Percentiles rank a stretch among this genome's conserved stretches.
Evolutionary conservation across 768 basidiomycete species (phyloP).

Genomic region (Podaxis carcinomalis): DNA sequence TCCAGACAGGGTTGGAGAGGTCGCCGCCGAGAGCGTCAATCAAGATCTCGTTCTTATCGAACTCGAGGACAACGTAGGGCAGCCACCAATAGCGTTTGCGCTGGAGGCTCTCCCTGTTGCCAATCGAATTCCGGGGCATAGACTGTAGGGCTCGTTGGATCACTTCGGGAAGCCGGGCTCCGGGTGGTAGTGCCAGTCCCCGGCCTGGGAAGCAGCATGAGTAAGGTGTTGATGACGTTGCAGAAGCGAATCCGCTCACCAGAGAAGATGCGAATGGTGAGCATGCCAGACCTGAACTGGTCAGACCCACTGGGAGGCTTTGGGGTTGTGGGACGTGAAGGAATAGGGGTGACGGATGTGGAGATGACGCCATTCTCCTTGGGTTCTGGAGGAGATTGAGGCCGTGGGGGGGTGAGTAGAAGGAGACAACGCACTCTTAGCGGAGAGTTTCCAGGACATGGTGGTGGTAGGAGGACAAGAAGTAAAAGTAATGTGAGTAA

Average conservation of each 20-base stretch:
- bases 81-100: conserved; percentile 95
- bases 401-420: conserved; percentile 2
- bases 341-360: conserved; percentile 77
- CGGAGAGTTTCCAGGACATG: conserved; percentile 56
- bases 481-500: not conserved
- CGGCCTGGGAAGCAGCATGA: conserved; percentile 46
- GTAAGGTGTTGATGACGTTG: not conserved
- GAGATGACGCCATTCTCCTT: conserved; percentile 74
- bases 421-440: conserved; percentile 33
- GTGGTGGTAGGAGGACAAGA: conserved; percentile 12
- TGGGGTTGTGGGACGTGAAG: conserved; percentile 78
- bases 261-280: conserved; percentile 94
- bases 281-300: conserved; percentile 83
- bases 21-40: conserved; percentile 97
- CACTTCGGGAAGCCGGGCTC: conserved; percentile 74
- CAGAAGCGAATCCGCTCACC: conserved; percentile 41
- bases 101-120: conserved; percentile 88
- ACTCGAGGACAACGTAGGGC: conserved; percentile 96
- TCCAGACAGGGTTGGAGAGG: conserved; percentile 86
- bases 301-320: conserved; percentile 50
- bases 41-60: conserved; percentile 95
- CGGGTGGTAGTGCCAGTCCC: conserved; percentile 76
- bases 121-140: conserved; percentile 52
- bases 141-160: conserved; percentile 79
- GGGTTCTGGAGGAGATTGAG: conserved; percentile 37